Evolutionary conservation across 495 filamentous ascomycete species (phyloP).

Genomic region (Trichoderma reesei): DNA sequence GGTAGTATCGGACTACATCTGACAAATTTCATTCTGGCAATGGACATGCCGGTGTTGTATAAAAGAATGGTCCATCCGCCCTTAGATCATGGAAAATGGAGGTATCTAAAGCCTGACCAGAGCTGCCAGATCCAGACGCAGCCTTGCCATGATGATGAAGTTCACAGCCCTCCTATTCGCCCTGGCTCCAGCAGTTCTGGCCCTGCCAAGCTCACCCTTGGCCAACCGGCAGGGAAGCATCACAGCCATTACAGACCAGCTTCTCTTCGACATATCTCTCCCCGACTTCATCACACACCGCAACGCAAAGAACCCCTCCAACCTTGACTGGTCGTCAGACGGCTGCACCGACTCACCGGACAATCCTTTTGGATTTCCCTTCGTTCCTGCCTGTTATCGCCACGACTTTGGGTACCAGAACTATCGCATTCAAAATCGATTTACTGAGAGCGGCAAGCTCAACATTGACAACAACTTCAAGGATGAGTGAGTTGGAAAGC

Average conservation of each 20-base stretch:
- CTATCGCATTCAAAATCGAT: constrained; percentile 31
- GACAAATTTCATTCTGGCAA: neutral
- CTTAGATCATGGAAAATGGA: neutral
- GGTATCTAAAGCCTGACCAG: neutral
- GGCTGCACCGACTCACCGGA: constrained; percentile 35
- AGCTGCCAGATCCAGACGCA: no score
- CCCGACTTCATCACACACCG: constrained; percentile 22
- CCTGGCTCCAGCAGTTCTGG: constrained; percentile 16
- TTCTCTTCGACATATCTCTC: constrained; percentile 26
- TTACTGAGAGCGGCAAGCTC: constrained; percentile 24
- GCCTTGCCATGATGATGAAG: constrained; percentile 17
- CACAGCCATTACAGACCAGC: constrained; percentile 23
- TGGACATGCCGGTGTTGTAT: neutral
- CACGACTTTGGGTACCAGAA: constrained; percentile 44
- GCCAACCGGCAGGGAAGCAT: constrained; percentile 7
- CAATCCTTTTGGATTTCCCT: constrained; percentile 36
- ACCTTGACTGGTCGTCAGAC: constrained; percentile 33
- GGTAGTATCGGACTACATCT: neutral
- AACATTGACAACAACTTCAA: constrained; percentile 37
- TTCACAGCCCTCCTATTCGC: constrained; percentile 16
- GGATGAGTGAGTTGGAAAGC: constrained; percentile 20
- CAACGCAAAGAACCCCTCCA: constrained; percentile 22
- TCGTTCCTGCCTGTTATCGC: constrained; percentile 31
- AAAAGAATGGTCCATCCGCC: neutral
- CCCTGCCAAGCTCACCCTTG: constrained; percentile 14